These are phyloP conservation scores for Diversispora epigaea DNA, from an alignment of 192 early-diverging fungal species.

Conservation along the genomic window DNA sequence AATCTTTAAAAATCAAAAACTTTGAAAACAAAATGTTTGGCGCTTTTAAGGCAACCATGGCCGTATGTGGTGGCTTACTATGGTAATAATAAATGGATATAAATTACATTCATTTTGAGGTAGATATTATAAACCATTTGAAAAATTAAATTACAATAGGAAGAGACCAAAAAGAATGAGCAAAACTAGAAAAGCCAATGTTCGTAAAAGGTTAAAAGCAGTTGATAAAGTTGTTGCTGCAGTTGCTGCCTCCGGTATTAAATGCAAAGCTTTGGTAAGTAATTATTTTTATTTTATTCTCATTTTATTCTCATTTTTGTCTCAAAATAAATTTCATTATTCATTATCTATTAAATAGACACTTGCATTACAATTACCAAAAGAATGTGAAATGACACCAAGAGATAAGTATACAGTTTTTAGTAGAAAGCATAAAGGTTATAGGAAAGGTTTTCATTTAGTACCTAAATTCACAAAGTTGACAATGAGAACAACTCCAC, in stretches of 20 bases:
- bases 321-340: neutral
- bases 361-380: slow-evolving; percentile 55
- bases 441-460: slow-evolving; percentile 81
- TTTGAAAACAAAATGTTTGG: slow-evolving; percentile 12
- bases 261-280: slow-evolving; percentile 68
- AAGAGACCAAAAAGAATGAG: slow-evolving; percentile 45
- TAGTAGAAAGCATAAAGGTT: slow-evolving; percentile 63
- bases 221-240: slow-evolving; percentile 76
- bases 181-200: slow-evolving; percentile 80
- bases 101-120: neutral
- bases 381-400: slow-evolving; percentile 70
- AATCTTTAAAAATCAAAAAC: no score
- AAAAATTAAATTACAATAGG: neutral
- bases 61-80: slow-evolving; percentile 30
- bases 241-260: slow-evolving; percentile 67
- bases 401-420: slow-evolving; percentile 84
- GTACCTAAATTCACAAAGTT: slow-evolving; percentile 85
- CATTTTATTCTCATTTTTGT: neutral
- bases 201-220: slow-evolving; percentile 79
- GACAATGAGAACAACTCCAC: slow-evolving; percentile 69
- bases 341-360: slow-evolving; percentile 42
- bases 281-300: neutral
- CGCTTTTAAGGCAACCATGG: slow-evolving; percentile 6
- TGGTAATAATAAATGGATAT: neutral
- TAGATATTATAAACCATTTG: neutral